Evolutionary conservation across 1,139 yeast genomes (phyloP), one percentile per base, ranked within the genome.

Genomic region (Geotrichum klebahnii): DNA sequence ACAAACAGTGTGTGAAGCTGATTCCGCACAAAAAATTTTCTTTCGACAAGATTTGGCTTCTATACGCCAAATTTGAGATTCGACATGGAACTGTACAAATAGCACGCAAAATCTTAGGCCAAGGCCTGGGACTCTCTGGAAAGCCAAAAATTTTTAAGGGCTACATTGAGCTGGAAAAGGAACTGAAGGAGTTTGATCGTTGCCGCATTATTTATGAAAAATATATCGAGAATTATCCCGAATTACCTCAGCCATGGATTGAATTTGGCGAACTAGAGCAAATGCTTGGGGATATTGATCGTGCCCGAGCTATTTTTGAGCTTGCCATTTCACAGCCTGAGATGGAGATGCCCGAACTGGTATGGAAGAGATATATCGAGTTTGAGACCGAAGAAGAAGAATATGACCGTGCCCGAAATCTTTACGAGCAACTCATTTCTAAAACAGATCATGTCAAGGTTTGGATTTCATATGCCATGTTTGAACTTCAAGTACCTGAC

Each of bases 51-150:
- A 61, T 84, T 2, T 90, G 97, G 97, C 74, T 80, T 3, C 67
- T 75, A 54, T 82, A 68, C 65, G 82, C 89, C 2, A 77, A 86
- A 52, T 89, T 84, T 69, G 94, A 87, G 64, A 67, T 89, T 3
- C 74, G 97, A 34, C 80, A 81, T 36, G 71, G 70, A 1, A 61
- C 71, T 35, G 53, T 86, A 8, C 32, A 66, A 0, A 64, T 65
- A 5, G 89, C 92, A 2, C 73, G 97, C 32, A 84, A 81, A 63
- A 68, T 84, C 1, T 66, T 89, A 20, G 97, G 97, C 0, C 72
- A 76, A 48, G 77, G 86, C 0, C 72, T 92, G 34, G 97, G 96
- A 0, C 61, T 71, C 17, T 72, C 75, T 32, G 65, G 63, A 0
- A 84, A 84, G 60, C 71, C 68, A 1, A 79, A 78, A 48, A 66